phyloP scores from a whole-genome alignment of 148 eudicot species.

The Camellia sinensis region DNA sequence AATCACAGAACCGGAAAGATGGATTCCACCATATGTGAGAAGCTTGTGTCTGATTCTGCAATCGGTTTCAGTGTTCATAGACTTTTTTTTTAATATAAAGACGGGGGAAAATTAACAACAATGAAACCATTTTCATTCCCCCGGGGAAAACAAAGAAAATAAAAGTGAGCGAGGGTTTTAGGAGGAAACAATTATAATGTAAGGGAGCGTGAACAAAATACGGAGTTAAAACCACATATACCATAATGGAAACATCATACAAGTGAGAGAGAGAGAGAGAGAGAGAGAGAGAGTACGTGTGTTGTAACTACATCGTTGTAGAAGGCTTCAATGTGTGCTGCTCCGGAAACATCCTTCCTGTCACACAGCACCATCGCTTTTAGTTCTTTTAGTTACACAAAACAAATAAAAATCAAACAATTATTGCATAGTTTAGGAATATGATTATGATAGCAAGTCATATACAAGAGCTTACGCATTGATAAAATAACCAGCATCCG shows the following conservation, averaged over 20 bases:
- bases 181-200: neutral
- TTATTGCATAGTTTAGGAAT: neutral
- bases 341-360: conserved; percentile 75
- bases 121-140: no score
- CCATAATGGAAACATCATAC: neutral
- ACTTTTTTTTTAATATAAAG: no score
- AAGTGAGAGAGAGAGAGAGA: conserved; percentile 3
- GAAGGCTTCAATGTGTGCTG: conserved; percentile 49
- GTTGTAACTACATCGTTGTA: conserved; percentile 57
- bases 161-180: neutral
- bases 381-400: neutral
- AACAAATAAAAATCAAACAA: neutral
- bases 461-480: conserved; percentile 52
- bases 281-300: conserved; percentile 50
- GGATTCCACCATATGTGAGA: no score
- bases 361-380: neutral
- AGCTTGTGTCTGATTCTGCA: no score
- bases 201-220: neutral
- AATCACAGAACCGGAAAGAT: no score
- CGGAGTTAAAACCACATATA: neutral
- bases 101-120: no score
- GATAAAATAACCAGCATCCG: conserved; percentile 92
- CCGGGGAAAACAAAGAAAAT: no score
- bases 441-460: neutral
- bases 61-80: no score